A percentile compares a stretch with the other conserved stretches of the same genome.
Evolutionary conservation across 768 basidiomycete genomes (phyloP).

Genomic region (Naganishia kalamii): DNA sequence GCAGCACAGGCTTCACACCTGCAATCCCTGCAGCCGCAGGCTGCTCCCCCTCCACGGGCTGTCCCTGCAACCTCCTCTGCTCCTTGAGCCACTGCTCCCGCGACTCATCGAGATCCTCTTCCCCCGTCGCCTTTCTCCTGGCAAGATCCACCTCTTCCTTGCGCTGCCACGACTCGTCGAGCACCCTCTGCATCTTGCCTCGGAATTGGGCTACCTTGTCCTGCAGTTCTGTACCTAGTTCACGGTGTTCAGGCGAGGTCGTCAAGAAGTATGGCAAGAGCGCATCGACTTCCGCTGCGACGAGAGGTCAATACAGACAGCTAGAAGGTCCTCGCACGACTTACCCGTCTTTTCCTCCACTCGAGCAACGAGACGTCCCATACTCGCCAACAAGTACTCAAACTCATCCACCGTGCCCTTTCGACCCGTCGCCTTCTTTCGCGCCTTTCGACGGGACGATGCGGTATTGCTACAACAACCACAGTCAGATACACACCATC

Average conservation of each 20-base stretch:
- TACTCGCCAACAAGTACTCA: slow-evolving; percentile 78
- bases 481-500: background rate
- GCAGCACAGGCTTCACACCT: slow-evolving; percentile 17
- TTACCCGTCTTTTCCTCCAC: slow-evolving; percentile 51
- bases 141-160: slow-evolving; percentile 26
- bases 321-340: background rate
- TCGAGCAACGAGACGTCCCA: slow-evolving; percentile 65
- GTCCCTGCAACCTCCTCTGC: slow-evolving; percentile 14
- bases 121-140: background rate
- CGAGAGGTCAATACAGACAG: background rate
- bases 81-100: slow-evolving; percentile 13
- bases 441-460: slow-evolving; percentile 60
- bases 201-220: slow-evolving; percentile 54
- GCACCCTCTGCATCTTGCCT: slow-evolving; percentile 17
- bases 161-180: slow-evolving; percentile 37
- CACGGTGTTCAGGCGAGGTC: slow-evolving; percentile 53
- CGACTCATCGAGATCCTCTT: slow-evolving; percentile 15
- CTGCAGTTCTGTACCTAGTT: slow-evolving; percentile 64
- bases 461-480: background rate
- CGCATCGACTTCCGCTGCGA: slow-evolving; percentile 16
- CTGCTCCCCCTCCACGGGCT: background rate
- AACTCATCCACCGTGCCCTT: slow-evolving; percentile 97
- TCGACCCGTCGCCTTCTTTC: slow-evolving; percentile 77
- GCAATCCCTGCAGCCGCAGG: background rate
- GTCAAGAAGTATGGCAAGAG: slow-evolving; percentile 20